A percentile compares a stretch with the other conserved stretches of the same genome.
These are phyloP conservation scores for Amorphotheca resinae DNA, from an alignment of 495 filamentous ascomycete species.

Conservation along the genomic window DNA sequence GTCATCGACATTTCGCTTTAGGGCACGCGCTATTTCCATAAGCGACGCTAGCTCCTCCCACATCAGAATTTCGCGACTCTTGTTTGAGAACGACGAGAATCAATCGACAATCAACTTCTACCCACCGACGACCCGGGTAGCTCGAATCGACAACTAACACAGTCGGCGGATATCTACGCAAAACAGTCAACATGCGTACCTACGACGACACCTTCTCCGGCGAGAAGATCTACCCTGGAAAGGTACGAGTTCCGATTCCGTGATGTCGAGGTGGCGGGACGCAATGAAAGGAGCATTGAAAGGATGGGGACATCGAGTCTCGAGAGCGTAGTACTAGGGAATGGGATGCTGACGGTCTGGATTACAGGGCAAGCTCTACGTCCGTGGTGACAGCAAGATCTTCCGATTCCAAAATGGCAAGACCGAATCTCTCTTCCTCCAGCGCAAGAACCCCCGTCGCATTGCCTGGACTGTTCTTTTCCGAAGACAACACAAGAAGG, in stretches of 20 bases:
- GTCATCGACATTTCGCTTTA: background rate
- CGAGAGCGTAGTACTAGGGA: background rate
- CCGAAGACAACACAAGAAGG: slow-evolving; percentile 98
- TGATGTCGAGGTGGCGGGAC: slow-evolving; percentile 5
- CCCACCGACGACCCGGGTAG: slow-evolving; percentile 17
- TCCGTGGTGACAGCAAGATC: slow-evolving; percentile 99
- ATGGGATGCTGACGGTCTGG: slow-evolving; percentile 21
- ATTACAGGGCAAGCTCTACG: slow-evolving; percentile 86
- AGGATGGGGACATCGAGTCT: background rate
- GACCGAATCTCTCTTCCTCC: slow-evolving; percentile 98
- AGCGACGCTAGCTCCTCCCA: slow-evolving; percentile 5
- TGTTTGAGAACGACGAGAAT: background rate
- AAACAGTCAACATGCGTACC: slow-evolving; percentile 22
- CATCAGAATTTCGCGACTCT: slow-evolving; percentile 12
- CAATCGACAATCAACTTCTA: slow-evolving; percentile 15
- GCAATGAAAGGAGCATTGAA: background rate
- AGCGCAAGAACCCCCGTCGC: slow-evolving; percentile 99
- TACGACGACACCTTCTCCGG: slow-evolving; percentile 98
- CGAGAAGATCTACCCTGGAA: slow-evolving; percentile 97
- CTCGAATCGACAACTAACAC: slow-evolving; percentile 14
- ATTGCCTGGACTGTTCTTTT: slow-evolving; percentile 98
- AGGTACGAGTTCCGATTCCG: slow-evolving; percentile 50
- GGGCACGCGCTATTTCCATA: background rate
- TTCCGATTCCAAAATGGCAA: slow-evolving; percentile 99
- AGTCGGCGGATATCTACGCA: slow-evolving; percentile 20